Evolutionary conservation across 2,329 filamentous ascomycete genomes (phyloP), one percentile per base, ranked within the genome.

Genomic region (Pyrenophora teres): DNA sequence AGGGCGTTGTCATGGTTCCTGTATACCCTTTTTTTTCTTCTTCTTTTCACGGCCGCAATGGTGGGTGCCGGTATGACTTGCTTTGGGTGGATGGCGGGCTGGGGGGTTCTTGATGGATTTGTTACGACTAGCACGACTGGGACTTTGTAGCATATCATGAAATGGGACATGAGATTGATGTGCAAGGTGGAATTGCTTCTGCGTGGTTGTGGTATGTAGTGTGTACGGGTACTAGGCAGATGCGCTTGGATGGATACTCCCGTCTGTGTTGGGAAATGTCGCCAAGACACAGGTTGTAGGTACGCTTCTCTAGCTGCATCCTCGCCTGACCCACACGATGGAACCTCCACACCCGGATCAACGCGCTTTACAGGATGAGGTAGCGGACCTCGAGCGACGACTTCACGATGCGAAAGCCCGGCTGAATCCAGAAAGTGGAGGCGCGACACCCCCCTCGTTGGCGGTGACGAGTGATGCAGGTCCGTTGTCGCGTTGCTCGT

Each of bases 351-450:
- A 50, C 37, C 36, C 50, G 41, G 54, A 60, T 41, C 62, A 67
- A 53, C 60, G 68, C 52, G 60, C 65, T 62, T 65, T 77, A 16
- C 49, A 68, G 46, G 68, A 80, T 69, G 85, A 89, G 69, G 84
- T 89, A 56, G 74, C 74, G 6, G 77, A 81, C 16, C 76, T 89
- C 9, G 84, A 89, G 60, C 62, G 67, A 52, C 77, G 76, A 51
- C 72, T 83, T 1, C 70, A 74, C 25, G 67, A 78, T 68, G 77
- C 78, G 15, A 79, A 74, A 67, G 65, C 69, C 19, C 80, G 77
- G 40, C 73, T 86, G 43, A 76, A 70, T 9, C 70, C 68, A 15
- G 78, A 47, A 12, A 37, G 33, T 5, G 27, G 36, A 13, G 37
- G 37, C 16, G 21, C 45, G 39, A 48, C 57, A 30, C 27, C 46